Evolutionary conservation across 1,284 basidiomycete genomes (phyloP).

Genomic region (Ustilago trichophora): DNA sequence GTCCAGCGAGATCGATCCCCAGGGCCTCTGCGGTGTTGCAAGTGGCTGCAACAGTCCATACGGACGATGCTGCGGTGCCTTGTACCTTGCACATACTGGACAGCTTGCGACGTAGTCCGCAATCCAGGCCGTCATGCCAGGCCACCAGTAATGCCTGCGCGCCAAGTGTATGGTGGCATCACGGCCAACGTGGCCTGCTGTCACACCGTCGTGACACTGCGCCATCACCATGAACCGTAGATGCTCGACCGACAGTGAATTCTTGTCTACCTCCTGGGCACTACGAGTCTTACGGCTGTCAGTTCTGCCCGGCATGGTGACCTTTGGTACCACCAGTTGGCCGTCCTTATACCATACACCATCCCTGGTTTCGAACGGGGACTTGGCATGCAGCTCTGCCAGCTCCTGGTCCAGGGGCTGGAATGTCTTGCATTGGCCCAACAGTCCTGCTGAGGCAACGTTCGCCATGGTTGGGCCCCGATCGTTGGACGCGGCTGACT

Average conservation of each 20-base stretch:
- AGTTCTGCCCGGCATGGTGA: not conserved
- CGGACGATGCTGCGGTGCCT: conserved; percentile 51
- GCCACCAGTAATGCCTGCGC: conserved; percentile 66
- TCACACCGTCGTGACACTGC: conserved; percentile 1
- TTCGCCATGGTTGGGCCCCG: too few species aligned
- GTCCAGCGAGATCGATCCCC: conserved; percentile 69
- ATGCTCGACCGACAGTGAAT: not conserved
- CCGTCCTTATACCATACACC: too few species aligned
- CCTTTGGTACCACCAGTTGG: not conserved
- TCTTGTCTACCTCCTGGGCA: not conserved
- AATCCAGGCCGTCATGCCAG: conserved; percentile 63
- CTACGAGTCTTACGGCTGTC: not conserved
- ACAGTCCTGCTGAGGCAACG: too few species aligned
- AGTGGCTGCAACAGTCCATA: conserved; percentile 67
- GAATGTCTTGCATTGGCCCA: too few species aligned
- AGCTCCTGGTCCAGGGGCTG: too few species aligned
- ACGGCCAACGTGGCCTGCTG: conserved; percentile 3
- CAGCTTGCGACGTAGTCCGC: conserved; percentile 68
- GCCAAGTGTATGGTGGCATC: conserved; percentile 34
- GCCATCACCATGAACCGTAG: conserved; percentile 3
- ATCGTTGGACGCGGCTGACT: too few species aligned
- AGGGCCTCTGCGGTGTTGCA: conserved; percentile 66
- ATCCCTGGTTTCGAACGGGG: too few species aligned
- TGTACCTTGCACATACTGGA: conserved; percentile 67
- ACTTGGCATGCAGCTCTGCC: too few species aligned